Base-by-base conservation (phyloP, 352 stramenopile genomes). In the Globisporangium takayamanum region DNA sequence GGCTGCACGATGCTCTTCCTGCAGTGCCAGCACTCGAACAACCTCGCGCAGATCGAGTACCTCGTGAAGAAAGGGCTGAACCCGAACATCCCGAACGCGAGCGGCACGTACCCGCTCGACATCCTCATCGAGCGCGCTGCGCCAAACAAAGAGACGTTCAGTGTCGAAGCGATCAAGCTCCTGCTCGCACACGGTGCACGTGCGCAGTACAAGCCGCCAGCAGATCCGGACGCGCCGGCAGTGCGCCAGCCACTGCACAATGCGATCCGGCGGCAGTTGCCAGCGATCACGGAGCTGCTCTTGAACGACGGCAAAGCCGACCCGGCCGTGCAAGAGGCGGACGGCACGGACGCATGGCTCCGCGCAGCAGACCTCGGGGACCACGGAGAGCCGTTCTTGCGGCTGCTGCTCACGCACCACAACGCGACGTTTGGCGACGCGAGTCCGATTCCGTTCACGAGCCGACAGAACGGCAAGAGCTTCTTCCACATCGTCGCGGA, bases 1-100 rank as follows among this genome's bases (percentile, higher is more conserved):
- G 82, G 82, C 2, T 82, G 80, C 14, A 90, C 82, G 30, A 92
- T 92, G 82, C 63, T 92, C 4, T 90, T 87, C 50, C 55, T 90
- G n/a, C 82, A 92, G 61, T 90, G 80, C 39, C 73, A 78, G n/a
- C 78, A 89, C 56, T 87, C 82, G 10, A 78, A 67, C 41, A 84
- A 72, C 49, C 44, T 84, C 5, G 70, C 70, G 0, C 74, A 92
- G 47, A 73, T 92, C 48, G 67, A 82, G 45, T 92, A 89, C 51
- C 50, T 92, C 28, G 64, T 90, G 6, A 66, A 76, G 12, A 90
- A 92, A 39, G 82, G 82, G 0, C 64, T 89, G 5, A 77, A 84
- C 50, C 76, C 82, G 3, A 87, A 92, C 62, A 80, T 90, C 20
- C 66, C 5, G 80, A 89, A 48, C 77, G 73, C 0, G 74, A 86